phyloP scores from a whole-genome alignment of 331 rosid species.

The Pyracantha coccinea region DNA sequence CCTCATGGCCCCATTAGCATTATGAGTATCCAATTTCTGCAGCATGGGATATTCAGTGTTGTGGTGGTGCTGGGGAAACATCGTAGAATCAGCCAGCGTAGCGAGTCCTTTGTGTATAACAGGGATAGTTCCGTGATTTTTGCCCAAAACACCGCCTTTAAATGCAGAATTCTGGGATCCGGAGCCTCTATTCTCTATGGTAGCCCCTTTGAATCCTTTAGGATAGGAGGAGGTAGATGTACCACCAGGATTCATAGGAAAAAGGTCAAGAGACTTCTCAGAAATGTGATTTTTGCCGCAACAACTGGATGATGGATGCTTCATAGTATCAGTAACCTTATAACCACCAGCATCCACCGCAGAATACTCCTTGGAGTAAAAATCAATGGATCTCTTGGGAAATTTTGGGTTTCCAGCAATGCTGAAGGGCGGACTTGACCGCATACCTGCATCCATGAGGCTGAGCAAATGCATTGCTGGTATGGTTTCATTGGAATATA shows the following conservation, averaged over 20 bases:
- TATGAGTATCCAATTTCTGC: conserved; percentile 21
- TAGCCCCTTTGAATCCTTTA: conserved; percentile 23
- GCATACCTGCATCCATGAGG: conserved; percentile 92
- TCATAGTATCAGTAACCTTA: conserved; percentile 34
- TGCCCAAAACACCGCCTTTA: conserved; percentile 20
- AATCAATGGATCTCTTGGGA: conserved; percentile 49
- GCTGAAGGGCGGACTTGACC: conserved; percentile 52
- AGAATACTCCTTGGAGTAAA: conserved; percentile 36
- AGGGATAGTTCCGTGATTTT: conserved; percentile 20
- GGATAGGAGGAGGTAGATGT: conserved; percentile 49
- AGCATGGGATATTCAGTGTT: conserved; percentile 29
- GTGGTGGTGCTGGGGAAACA: conserved; percentile 21
- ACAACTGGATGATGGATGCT: conserved; percentile 37
- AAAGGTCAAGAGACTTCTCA: conserved; percentile 48
- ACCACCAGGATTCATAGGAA: conserved; percentile 37
- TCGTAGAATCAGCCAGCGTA: conserved; percentile 21
- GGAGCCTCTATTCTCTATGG: conserved; percentile 33
- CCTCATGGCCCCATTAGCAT: conserved; percentile 29
- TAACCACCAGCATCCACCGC: conserved; percentile 39
- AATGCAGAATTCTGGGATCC: conserved; percentile 7
- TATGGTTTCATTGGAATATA: conserved; percentile 82
- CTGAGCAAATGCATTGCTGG: conserved; percentile 99
- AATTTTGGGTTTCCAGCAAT: conserved; percentile 35
- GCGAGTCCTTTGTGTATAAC: conserved; percentile 18
- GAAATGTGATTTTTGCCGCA: conserved; percentile 32